Evolutionary conservation across 805 yeast genomes (phyloP).

Genomic region (Torulaspora maleeae): DNA sequence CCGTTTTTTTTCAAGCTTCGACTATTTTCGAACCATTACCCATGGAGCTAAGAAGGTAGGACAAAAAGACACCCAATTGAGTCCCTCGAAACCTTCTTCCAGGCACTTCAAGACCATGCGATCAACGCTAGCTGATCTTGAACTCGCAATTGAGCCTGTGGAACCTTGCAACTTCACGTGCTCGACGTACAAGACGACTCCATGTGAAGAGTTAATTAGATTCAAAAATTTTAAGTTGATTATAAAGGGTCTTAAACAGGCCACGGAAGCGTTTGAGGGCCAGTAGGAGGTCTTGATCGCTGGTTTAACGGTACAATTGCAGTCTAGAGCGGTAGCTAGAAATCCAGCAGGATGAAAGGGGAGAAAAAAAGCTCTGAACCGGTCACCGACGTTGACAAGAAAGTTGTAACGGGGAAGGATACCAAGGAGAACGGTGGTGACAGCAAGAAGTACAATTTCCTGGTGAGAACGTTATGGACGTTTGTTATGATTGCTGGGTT

Average conservation of each 20-base stretch:
- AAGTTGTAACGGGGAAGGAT: neutral
- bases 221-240: slow-evolving; percentile 2
- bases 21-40: neutral
- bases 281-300: neutral
- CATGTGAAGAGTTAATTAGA: slow-evolving; percentile 5
- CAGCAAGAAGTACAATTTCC: slow-evolving; percentile 41
- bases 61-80: neutral
- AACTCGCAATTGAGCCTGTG: too few species aligned
- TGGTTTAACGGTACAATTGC: neutral
- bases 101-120: neutral
- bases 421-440: slow-evolving; percentile 13
- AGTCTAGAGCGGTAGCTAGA: neutral
- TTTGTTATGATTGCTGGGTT: slow-evolving; percentile 80
- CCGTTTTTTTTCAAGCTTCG: neutral
- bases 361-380: neutral
- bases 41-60: neutral
- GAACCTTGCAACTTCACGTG: too few species aligned
- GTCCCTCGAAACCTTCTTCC: neutral
- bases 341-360: slow-evolving; percentile 1
- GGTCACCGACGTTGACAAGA: neutral
- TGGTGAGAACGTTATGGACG: slow-evolving; percentile 90
- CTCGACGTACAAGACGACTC: slow-evolving; percentile 4
- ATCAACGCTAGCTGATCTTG: neutral
- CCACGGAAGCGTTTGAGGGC: neutral
- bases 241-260: slow-evolving; percentile 1